These are phyloP conservation scores for Collariella sp. DNA, from an alignment of 495 filamentous ascomycete species.

Conservation along the genomic window DNA sequence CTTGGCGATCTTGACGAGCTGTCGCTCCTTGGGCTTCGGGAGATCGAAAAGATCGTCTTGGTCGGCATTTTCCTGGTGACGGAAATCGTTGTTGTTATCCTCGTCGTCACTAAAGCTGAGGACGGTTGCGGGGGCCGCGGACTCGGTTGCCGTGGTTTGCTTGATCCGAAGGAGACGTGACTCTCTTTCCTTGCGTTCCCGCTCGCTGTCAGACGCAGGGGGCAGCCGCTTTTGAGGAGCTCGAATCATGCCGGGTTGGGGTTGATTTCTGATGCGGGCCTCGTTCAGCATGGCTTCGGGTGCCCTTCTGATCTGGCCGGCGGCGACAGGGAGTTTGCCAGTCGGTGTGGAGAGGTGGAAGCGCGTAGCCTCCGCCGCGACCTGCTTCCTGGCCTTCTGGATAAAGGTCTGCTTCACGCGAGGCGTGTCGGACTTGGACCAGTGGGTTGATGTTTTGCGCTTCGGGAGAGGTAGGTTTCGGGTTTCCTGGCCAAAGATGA, in stretches of 20 bases:
- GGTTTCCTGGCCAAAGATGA: constrained; percentile 18
- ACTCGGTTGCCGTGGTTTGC: not conserved
- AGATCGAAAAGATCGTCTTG: constrained; percentile 16
- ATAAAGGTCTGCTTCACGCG: constrained; percentile 13
- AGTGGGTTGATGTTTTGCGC: not conserved
- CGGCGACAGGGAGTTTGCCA: constrained; percentile 13
- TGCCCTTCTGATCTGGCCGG: constrained; percentile 28
- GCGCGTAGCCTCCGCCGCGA: constrained; percentile 4
- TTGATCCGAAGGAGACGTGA: constrained; percentile 25
- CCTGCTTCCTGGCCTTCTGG: constrained; percentile 12
- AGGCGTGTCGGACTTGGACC: not conserved
- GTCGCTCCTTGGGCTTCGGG: not conserved
- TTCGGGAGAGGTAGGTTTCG: constrained; percentile 13
- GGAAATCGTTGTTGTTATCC: not conserved
- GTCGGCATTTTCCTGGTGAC: not conserved
- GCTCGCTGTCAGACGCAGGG: not conserved
- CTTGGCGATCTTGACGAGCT: not conserved
- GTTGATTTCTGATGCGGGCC: constrained; percentile 24
- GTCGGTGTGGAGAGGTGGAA: constrained; percentile 20
- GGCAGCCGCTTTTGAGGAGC: not conserved
- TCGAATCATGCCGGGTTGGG: constrained; percentile 4
- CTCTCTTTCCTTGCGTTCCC: constrained; percentile 15
- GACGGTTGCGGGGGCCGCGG: constrained; percentile 4
- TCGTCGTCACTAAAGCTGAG: constrained; percentile 20
- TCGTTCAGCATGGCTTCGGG: constrained; percentile 33